These are phyloP conservation scores for Sarocladium strictum DNA, from an alignment of 2,329 filamentous ascomycete species.

Conservation along the genomic window DNA sequence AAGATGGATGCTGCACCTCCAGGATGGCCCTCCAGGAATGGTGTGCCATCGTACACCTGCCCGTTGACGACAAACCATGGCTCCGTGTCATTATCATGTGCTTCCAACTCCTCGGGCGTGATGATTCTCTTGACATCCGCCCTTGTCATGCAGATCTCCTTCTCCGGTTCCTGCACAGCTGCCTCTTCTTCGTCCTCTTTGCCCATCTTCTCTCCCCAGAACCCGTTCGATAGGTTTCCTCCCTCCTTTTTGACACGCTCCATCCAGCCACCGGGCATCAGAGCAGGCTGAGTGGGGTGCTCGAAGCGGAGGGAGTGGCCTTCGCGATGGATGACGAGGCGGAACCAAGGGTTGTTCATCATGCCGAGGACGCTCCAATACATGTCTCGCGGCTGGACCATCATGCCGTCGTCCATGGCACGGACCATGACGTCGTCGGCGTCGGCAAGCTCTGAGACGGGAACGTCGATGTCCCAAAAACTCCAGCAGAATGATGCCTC, in stretches of 20 bases:
- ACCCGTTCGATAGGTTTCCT: conserved; percentile 72
- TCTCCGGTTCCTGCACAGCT: conserved; percentile 41
- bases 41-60: conserved; percentile 81
- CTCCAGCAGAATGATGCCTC: conserved; percentile 88
- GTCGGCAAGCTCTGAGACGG: conserved; percentile 52
- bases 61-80: conserved; percentile 89
- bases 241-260: conserved; percentile 79
- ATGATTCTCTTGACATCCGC: conserved; percentile 58
- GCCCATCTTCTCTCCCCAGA: conserved; percentile 71
- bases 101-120: conserved; percentile 63
- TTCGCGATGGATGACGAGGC: conserved; percentile 69
- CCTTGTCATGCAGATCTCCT: conserved; percentile 74
- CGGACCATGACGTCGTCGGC: conserved; percentile 73
- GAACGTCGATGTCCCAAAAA: conserved; percentile 75
- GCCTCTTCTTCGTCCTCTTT: conserved; percentile 37
- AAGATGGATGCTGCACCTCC: conserved; percentile 82
- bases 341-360: conserved; percentile 98
- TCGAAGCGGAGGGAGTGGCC: conserved; percentile 63
- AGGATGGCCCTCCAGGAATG: conserved; percentile 75
- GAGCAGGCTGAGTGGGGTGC: conserved; percentile 77
- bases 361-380: conserved; percentile 94
- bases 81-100: conserved; percentile 56
- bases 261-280: conserved; percentile 86
- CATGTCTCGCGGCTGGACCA: conserved; percentile 60
- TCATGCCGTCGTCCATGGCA: conserved; percentile 71